Evolutionary conservation across 1,139 yeast species (phyloP), one percentile per base, ranked within the genome.

Genomic region (Yamadazyma aaseri): DNA sequence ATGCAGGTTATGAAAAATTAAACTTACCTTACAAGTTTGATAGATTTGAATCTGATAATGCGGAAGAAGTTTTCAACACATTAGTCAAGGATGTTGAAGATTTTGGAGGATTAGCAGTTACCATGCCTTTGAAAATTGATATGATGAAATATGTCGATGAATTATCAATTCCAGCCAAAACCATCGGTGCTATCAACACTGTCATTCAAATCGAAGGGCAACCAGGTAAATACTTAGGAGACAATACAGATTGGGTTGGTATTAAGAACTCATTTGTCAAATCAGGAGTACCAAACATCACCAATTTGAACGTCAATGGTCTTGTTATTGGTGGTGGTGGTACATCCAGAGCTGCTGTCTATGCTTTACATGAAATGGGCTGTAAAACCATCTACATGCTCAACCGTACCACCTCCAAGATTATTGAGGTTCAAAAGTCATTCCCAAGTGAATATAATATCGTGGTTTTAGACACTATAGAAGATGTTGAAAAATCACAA

Each of bases 281-380:
- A 40, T 70, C 72, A 39, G 92, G 92, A 8, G 80, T 80, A 21
- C 77, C 85, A 22, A 61, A 63, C 28, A 45, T 63, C 36, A 55
- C 53, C 12, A 48, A 56, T 32, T 41, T 54, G 11, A 46, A 55
- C 5, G 58, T 69, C 13, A 67, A 71, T 38, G 94, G 89, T 27
- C 66, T 92, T 41, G 83, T 92, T 34, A 69, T 92, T 46, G 99
- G 99, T 32, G 96, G 96, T 18, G 99, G 99, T 28, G 99, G 99
- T 31, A 90, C 99, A 23, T 82, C 96, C 0, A 76, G 97, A 53
- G 97, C 98, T 26, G 98, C 97, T 1, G 79, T 86, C 16, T 90
- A 76, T 57, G 97, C 98, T 1, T 71, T 92, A 49, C 77, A 81
- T 51, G 58, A 76, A 43, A 65, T 92, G 66, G 97, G 97, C 2